Conservation (phyloP, 2,329 filamentous ascomycete genomes). For the Leptographium flavum region DNA sequence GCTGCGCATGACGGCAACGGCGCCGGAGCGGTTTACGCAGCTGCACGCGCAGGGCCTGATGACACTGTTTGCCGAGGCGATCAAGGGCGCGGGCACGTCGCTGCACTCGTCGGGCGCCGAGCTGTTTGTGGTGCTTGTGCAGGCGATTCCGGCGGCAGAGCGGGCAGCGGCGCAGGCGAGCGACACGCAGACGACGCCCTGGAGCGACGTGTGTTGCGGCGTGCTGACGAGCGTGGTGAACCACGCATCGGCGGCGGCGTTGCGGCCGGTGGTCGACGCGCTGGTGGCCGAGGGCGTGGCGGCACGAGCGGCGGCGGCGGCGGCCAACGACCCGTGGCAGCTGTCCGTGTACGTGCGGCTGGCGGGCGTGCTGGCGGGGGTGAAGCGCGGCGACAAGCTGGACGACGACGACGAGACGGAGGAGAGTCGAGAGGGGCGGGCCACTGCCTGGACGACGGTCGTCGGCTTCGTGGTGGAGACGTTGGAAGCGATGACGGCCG, state of each 20-base stretch:
- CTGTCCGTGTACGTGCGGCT: conserved; percentile 39
- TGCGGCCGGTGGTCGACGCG: conserved; percentile 50
- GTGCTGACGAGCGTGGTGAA: conserved; percentile 73
- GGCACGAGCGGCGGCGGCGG: conserved; percentile 21
- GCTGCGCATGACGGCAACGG: conserved; percentile 11
- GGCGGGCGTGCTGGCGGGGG: conserved; percentile 57
- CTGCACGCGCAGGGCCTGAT: conserved; percentile 81
- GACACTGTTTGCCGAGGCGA: conserved; percentile 78
- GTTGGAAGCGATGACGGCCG: conserved; percentile 28
- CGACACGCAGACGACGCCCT: conserved; percentile 21
- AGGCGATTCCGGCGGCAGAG: conserved; percentile 34
- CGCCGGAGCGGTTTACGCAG: conserved; percentile 13
- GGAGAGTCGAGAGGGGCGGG: too few relatives aligned
- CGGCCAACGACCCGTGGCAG: conserved; percentile 21
- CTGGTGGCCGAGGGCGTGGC: conserved; percentile 36
- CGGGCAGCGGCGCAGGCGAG: conserved; percentile 16
- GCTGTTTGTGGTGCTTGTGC: conserved; percentile 37
- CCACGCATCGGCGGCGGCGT: conserved; percentile 60
- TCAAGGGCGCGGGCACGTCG: conserved; percentile 45
- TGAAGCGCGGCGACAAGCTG: conserved; percentile 68
- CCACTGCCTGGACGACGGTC: conserved; percentile 49
- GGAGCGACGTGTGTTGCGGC: conserved; percentile 57
- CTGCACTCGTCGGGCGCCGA: conserved; percentile 46
- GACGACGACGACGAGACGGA: conserved; percentile 16
- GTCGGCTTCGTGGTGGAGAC: conserved; percentile 40